Conservation (phyloP, 2,329 filamentous ascomycete species). For the Curvularia hawaiiensis region DNA sequence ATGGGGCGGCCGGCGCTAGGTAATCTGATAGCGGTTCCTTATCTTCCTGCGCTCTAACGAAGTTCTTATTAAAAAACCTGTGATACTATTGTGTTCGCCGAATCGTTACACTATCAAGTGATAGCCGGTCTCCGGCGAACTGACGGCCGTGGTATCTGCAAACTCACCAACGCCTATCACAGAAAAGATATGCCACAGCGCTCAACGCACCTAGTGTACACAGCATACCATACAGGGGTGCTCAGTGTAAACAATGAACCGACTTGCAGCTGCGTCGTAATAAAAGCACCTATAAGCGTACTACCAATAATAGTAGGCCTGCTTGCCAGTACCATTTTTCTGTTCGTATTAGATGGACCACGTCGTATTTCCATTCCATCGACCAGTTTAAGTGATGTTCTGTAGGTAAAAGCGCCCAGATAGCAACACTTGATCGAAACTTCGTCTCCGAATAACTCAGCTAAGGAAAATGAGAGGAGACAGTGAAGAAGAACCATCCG, state of each 20-base stretch:
- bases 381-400: not conserved
- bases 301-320: not conserved
- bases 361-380: not conserved
- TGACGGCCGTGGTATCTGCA: not conserved
- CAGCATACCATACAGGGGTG: not conserved
- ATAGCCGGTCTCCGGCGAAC: constrained; percentile 1
- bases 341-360: not conserved
- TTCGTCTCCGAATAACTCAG: not conserved
- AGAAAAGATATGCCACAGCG: not conserved
- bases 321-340: not conserved
- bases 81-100: not conserved
- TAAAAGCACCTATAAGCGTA: not conserved
- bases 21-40: constrained; percentile 4
- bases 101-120: not conserved
- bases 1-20: constrained; percentile 12
- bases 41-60: not conserved
- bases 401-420: not conserved
- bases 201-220: not conserved
- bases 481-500: not conserved
- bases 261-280: not conserved
- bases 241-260: not conserved
- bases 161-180: constrained; percentile 9
- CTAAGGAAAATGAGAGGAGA: not conserved
- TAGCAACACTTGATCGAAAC: not conserved
- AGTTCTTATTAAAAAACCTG: not conserved